Conservation (phyloP, 805 yeast genomes). For the Wickerhamomyces sydowiorum region DNA sequence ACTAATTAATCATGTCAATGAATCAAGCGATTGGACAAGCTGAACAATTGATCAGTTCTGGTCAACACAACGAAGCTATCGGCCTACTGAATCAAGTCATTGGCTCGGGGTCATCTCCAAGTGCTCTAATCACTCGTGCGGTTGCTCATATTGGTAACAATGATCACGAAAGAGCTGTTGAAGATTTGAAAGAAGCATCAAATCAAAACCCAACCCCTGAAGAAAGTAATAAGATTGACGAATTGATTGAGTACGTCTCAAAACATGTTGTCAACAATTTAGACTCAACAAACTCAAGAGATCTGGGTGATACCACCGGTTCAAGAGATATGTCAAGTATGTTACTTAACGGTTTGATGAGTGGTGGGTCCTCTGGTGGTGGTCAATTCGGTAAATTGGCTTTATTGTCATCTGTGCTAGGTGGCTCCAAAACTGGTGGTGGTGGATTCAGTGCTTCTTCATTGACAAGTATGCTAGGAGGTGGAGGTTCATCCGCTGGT, state of each 20-base stretch:
- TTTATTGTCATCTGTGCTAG: conserved; percentile 10
- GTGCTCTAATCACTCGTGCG: conserved; percentile 19
- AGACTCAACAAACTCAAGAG: conserved; percentile 14
- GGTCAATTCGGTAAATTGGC: conserved; percentile 11
- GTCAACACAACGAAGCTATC: conserved; percentile 3
- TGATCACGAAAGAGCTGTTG: conserved; percentile 16
- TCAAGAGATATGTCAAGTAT: conserved; percentile 15
- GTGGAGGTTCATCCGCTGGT: conserved; percentile 3
- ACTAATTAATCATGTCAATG: conserved; percentile 2
- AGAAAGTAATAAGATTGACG: conserved; percentile 14
- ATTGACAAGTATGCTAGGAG: not conserved
- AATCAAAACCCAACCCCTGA: conserved; percentile 13
- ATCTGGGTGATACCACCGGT: conserved; percentile 10
- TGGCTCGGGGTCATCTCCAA: conserved; percentile 11
- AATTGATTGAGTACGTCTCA: conserved; percentile 14
- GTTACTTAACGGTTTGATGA: conserved; percentile 15
- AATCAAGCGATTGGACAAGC: conserved; percentile 12
- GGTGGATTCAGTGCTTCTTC: conserved; percentile 1
- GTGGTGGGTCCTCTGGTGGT: conserved; percentile 14
- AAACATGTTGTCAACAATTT: conserved; percentile 17
- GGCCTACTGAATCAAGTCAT: not conserved
- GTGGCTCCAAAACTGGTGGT: conserved; percentile 3
- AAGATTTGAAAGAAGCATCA: conserved; percentile 18
- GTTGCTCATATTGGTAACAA: conserved; percentile 10
- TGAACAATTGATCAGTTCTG: conserved; percentile 2